Base-by-base conservation (phyloP, 208 protist species). In the Crithidia sp. region DNA sequence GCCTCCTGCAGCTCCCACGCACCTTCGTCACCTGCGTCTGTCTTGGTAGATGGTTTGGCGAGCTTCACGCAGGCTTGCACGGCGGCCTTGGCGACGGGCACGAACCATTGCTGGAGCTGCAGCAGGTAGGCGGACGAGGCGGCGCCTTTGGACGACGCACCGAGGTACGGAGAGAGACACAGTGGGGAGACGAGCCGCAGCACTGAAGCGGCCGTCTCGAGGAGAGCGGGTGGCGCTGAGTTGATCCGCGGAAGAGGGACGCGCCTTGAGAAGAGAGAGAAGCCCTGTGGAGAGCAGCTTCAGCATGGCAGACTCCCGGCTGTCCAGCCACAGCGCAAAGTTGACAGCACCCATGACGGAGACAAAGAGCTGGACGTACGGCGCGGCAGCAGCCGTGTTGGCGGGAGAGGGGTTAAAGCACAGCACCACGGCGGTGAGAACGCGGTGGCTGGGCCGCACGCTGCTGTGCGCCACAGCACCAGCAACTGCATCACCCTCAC, bases 101-200 rank as follows among this genome's bases (percentile, higher is more conserved):
- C 63, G 56, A 83, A 88, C 64, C 47, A 74, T 67, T 82, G 80
- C 68, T 88, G 83, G 12, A 83, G 67, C 53, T 77, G 69, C 58
- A 76, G 58, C 37, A 73, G 37, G 53, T 64, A 56, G 9, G 58
- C 58, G 0, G 54, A 67, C 49, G 58, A 13, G n/a, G 60, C 16
- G 4, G 68, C 57, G 6, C 44, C 59, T 7, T 52, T 53, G 44
- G 54, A n/a, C 16, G 69, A 19, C 7, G 64, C 39, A 28, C 52
- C 45, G 36, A 83, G 55, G 76, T 84, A 87, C 39, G 79, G 74
- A 5, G 75, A 76, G n/a, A 92, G 55, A 69, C 85, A 93, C 12
- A 96, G 74, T 47, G 91, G 88, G 12, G 74, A 68, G 12, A 91
- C 57, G n/a, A 90, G 59, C 55, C 91, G 78, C 19, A 96, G 72